Evolutionary conservation across 192 early-diverging fungal species (phyloP), one percentile per base, ranked within the genome.

Genomic region (Backusella tarrabulga): DNA sequence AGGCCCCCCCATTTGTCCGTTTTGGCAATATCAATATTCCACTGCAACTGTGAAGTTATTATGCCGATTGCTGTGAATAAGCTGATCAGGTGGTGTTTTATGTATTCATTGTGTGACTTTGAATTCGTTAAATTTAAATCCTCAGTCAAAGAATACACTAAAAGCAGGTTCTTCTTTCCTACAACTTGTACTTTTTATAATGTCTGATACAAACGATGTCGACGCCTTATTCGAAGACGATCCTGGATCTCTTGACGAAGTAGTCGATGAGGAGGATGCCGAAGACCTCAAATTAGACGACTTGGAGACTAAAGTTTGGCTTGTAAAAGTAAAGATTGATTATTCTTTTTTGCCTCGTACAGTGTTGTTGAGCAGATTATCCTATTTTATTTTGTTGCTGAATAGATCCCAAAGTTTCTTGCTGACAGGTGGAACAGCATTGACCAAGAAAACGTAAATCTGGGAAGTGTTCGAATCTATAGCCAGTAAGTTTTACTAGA

Each of bases 381-480:
- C 34, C 17, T 29, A 29, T n/a, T 50, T 72, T 11, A 15, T 63
- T 17, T 29, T 42, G n/a, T n/a, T 19, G 19, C n/a, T 35, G 9
- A 41, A 67, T 82, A 88, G 87, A 92, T 98, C 21, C 97, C 97
- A 6, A 88, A 87, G 71, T 97, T 97, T 78, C 79, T 98, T 71
- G 95, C 95, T 1, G 92, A 96, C 5, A 89, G 90, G 74, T 98
- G 97, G 97, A 86, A 87, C 52, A 73, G 79, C 56, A 80, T 90
- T 19, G 86, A 90, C 71, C 79, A 92, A 68, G 89, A 91, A 7
- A 89, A 90, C 5, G 85, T 91, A 19, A 89, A 94, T 73, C 79
- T 97, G 42, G 95, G 97, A 67, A 93, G 85, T 74, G 86, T 98
- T 66, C 87, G 93, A 46, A 92, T 96, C 68, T 92, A 91, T 69